Conservation (phyloP, 2,329 filamentous ascomycete species). For the Cryphonectria nitschkei region DNA sequence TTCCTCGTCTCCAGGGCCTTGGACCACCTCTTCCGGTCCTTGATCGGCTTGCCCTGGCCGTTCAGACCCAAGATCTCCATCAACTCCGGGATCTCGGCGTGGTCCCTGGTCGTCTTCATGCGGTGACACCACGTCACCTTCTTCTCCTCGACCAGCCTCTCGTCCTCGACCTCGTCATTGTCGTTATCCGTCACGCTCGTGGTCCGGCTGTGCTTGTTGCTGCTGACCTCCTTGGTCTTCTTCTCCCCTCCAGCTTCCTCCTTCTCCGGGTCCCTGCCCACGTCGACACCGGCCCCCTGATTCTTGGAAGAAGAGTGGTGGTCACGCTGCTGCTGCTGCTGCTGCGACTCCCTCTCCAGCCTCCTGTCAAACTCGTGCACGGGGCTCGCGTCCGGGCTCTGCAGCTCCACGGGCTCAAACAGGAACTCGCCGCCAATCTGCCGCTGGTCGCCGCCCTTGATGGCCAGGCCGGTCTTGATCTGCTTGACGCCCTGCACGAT, state of each 20-base stretch:
- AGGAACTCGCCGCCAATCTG: constrained; percentile 80
- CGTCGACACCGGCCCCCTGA: neutral
- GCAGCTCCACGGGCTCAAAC: constrained; percentile 61
- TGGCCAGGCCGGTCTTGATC: constrained; percentile 58
- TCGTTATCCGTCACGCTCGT: constrained; percentile 30
- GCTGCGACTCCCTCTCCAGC: constrained; percentile 30
- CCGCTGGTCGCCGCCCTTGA: constrained; percentile 66
- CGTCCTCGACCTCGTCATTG: constrained; percentile 35
- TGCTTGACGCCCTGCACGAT: constrained; percentile 64
- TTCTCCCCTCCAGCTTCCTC: constrained; percentile 13
- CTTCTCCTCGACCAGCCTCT: constrained; percentile 53
- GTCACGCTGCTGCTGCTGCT: neutral
- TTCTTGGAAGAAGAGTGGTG: neutral
- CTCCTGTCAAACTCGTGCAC: constrained; percentile 40
- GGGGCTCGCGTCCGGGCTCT: constrained; percentile 48
- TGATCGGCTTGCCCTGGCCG: constrained; percentile 43
- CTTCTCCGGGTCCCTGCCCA: constrained; percentile 20
- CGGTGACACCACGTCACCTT: constrained; percentile 78
- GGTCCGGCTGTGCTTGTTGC: constrained; percentile 25
- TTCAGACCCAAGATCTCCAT: constrained; percentile 65
- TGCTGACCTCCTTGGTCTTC: neutral
- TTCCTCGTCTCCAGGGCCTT: constrained; percentile 53
- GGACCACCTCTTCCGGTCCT: constrained; percentile 50
- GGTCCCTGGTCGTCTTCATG: constrained; percentile 79
- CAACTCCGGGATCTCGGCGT: constrained; percentile 71